phyloP scores from a whole-genome alignment of 1,284 basidiomycete species.

The Vanrija pseudolonga region DNA sequence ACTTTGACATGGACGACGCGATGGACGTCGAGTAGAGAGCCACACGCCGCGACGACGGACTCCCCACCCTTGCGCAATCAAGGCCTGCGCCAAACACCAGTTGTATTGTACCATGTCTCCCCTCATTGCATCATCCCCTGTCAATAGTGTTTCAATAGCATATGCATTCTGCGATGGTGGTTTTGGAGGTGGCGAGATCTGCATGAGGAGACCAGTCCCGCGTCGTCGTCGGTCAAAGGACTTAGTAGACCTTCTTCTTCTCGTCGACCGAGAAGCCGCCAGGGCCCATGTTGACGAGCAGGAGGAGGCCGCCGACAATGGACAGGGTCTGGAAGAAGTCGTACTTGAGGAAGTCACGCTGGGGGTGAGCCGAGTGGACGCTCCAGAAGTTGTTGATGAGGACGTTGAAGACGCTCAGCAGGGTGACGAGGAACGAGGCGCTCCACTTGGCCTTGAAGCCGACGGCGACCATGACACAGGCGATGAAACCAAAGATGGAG shows the following conservation, averaged over 20 bases:
- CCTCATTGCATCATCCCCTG: too few species aligned
- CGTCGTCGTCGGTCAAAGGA: too few species aligned
- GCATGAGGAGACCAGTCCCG: too few species aligned
- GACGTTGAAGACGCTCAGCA: conserved; percentile 92
- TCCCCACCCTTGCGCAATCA: too few species aligned
- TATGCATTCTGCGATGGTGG: background rate
- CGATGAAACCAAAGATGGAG: conserved; percentile 81
- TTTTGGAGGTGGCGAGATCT: too few species aligned
- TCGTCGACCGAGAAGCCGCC: conserved; percentile 97
- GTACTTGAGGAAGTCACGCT: conserved; percentile 94
- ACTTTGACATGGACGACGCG: conserved; percentile 4
- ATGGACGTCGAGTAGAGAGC: conserved; percentile 9
- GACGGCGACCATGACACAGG: conserved; percentile 94
- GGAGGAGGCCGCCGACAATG: conserved; percentile 94
- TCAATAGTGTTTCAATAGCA: background rate
- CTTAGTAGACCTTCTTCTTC: conserved; percentile 74
- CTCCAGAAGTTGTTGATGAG: conserved; percentile 99
- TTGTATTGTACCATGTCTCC: background rate
- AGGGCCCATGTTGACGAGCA: conserved; percentile 97
- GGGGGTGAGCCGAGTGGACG: conserved; percentile 86
- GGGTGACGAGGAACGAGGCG: conserved; percentile 90
- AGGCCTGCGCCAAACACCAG: too few species aligned
- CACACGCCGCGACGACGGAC: too few species aligned
- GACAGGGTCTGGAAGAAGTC: conserved; percentile 57
- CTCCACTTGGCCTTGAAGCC: conserved; percentile 99